Conservation (phyloP, 164 flowering plant species). For the Akebia trifoliata region DNA sequence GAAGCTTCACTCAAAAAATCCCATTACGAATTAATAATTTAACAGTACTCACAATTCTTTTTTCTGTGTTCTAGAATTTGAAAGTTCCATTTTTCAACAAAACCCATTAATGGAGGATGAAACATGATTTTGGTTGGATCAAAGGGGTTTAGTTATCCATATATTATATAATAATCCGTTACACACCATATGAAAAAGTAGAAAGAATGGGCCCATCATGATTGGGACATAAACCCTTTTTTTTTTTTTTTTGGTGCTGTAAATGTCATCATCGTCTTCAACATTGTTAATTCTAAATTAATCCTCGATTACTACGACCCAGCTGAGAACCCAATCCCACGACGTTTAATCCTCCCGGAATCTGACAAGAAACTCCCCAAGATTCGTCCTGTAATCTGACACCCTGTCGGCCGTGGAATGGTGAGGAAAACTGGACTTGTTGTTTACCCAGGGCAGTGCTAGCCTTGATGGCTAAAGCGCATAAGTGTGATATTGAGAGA, state of each 20-base stretch:
- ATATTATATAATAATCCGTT: not conserved
- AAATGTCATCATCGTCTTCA: not conserved
- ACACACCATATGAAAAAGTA: conserved; percentile 5
- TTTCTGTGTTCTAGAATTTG: too few species aligned
- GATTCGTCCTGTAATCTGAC: not conserved
- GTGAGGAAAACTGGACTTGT: not conserved
- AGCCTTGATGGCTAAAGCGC: conserved; percentile 55
- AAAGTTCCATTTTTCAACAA: not conserved
- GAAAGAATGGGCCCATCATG: not conserved
- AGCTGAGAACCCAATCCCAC: conserved; percentile 5
- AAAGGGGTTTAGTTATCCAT: not conserved
- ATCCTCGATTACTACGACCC: conserved; percentile 7
- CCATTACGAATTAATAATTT: too few species aligned
- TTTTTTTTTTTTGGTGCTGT: not conserved
- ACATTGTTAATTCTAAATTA: not conserved
- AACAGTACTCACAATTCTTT: too few species aligned
- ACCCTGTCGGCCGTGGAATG: not conserved
- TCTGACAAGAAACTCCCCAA: not conserved
- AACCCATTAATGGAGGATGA: not conserved
- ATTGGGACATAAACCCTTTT: not conserved
- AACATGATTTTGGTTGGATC: not conserved
- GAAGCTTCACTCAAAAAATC: too few species aligned
- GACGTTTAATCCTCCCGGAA: conserved; percentile 4
- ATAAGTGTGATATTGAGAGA: conserved; percentile 46
- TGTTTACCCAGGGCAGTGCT: conserved; percentile 26